Evolutionary conservation across 1,284 basidiomycete species (phyloP).

Genomic region (Heterobasidion parviporum): DNA sequence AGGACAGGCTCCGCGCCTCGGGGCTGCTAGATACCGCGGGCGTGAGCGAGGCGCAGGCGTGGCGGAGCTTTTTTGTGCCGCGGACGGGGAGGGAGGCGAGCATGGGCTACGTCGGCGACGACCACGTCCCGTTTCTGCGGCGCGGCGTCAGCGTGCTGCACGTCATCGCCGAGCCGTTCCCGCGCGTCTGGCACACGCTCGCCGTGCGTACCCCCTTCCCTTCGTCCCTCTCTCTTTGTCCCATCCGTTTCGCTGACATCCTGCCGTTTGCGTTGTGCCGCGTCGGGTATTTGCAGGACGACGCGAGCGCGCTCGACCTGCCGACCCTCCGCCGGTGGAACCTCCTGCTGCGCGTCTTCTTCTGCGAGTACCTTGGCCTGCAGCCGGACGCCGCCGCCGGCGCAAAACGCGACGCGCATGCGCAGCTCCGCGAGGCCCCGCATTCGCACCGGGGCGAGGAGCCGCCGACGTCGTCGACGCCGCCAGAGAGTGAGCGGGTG

Average conservation of each 20-base stretch:
- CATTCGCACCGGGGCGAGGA: not conserved
- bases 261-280: not conserved
- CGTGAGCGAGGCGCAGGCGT: slow-evolving; percentile 33
- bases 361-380: slow-evolving; percentile 85
- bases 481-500: not conserved
- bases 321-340: slow-evolving; percentile 88
- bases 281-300: slow-evolving; percentile 52
- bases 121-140: slow-evolving; percentile 87
- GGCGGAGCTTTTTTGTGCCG: slow-evolving; percentile 56
- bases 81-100: slow-evolving; percentile 32
- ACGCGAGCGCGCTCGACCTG: slow-evolving; percentile 79
- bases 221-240: not conserved
- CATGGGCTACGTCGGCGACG: slow-evolving; percentile 77
- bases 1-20: slow-evolving; percentile 58
- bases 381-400: slow-evolving; percentile 23
- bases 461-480: not conserved
- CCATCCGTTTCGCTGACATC: not conserved
- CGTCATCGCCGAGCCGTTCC: slow-evolving; percentile 87
- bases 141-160: slow-evolving; percentile 87
- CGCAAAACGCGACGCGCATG: not conserved
- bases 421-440: too few species aligned
- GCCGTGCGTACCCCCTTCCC: slow-evolving; percentile 33
- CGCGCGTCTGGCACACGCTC: slow-evolving; percentile 85
- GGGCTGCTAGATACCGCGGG: slow-evolving; percentile 29
- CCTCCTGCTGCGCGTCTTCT: slow-evolving; percentile 80